phyloP scores from a whole-genome alignment of 176 grass and related monocot species.

The Thalia dealbata region DNA sequence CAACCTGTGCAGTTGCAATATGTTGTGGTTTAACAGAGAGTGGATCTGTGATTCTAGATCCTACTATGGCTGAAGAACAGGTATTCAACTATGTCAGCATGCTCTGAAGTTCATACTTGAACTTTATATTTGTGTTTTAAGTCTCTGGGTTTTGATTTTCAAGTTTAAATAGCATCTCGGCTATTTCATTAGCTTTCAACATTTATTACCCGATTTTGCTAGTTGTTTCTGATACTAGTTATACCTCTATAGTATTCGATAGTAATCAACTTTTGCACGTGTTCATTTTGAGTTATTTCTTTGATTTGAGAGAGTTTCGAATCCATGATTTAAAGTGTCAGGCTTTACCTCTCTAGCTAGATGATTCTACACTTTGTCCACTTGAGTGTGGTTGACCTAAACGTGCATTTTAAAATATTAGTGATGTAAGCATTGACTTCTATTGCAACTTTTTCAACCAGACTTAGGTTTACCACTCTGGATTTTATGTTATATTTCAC shows the following conservation, averaged over 20 bases:
- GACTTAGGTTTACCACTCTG: neutral
- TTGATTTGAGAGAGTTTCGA: too few species aligned
- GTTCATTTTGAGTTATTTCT: too few species aligned
- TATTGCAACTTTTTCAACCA: neutral
- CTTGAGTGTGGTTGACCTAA: neutral
- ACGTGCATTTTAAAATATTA: neutral
- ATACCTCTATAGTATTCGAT: neutral
- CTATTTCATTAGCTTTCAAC: neutral
- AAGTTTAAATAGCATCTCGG: neutral
- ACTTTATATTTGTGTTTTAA: neutral
- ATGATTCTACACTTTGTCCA: too few species aligned
- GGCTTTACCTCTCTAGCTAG: too few species aligned
- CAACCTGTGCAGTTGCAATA: conserved; percentile 51
- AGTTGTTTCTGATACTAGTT: neutral
- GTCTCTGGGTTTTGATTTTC: neutral
- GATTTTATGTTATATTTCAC: neutral
- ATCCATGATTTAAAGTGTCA: too few species aligned
- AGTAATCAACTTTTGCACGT: neutral
- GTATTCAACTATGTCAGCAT: conserved; percentile 20
- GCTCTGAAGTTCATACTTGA: neutral
- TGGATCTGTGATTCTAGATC: conserved; percentile 63
- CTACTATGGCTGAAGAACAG: conserved; percentile 67
- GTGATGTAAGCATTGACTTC: neutral
- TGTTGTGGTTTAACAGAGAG: conserved; percentile 60
- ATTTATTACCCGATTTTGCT: neutral